A percentile compares a stretch with the other conserved stretches of the same genome.
These are phyloP conservation scores for Fusarium annulatum DNA, from an alignment of 2,329 filamentous ascomycete genomes.

Conservation along the genomic window DNA sequence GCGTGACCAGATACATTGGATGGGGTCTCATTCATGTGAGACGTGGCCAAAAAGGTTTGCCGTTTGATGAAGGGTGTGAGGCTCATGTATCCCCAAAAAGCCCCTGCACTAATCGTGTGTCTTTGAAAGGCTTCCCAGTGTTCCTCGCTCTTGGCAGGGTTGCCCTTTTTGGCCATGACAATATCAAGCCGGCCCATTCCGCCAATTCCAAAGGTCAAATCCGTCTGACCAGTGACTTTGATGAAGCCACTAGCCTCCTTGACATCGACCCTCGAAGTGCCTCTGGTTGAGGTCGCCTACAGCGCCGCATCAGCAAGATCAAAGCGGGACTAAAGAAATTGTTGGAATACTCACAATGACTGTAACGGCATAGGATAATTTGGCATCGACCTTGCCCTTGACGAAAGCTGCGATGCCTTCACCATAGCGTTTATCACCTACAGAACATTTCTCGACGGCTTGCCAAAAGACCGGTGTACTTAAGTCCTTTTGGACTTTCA, in stretches of 20 bases:
- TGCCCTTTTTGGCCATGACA: background rate
- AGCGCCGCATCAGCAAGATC: background rate
- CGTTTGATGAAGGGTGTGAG: background rate
- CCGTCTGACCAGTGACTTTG: background rate
- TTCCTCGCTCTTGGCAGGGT: background rate
- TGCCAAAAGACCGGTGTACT: background rate
- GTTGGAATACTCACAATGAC: background rate
- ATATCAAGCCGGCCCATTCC: background rate
- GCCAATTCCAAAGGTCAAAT: background rate
- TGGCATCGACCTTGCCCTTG: background rate
- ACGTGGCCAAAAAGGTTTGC: background rate
- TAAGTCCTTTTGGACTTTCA: background rate
- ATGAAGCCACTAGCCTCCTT: background rate
- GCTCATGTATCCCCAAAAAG: background rate
- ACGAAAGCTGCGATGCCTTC: background rate
- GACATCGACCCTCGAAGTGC: background rate
- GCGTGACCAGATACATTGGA: background rate
- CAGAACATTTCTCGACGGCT: background rate
- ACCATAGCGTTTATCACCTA: rapidly evolving
- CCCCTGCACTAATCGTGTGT: rapidly evolving
- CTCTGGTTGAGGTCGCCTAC: background rate
- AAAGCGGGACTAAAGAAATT: rapidly evolving
- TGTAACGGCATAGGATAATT: background rate
- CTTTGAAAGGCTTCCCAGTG: background rate
- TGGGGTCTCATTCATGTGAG: background rate